Evolutionary conservation across 2,329 filamentous ascomycete genomes (phyloP).

Genomic region (Phialocephala subalpina): DNA sequence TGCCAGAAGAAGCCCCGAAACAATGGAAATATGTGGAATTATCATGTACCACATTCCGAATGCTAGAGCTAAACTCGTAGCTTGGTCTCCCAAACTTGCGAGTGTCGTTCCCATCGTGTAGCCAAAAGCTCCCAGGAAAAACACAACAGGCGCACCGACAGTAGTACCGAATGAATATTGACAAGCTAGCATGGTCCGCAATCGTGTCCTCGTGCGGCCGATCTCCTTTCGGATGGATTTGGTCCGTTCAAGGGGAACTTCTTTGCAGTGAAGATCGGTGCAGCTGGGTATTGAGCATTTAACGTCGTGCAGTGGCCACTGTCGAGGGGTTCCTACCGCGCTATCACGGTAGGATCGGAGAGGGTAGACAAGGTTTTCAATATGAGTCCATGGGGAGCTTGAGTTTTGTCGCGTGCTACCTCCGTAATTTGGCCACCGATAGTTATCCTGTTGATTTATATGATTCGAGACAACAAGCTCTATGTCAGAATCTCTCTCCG

Average conservation of each 20-base stretch:
- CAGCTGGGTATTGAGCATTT: slow-evolving; percentile 20
- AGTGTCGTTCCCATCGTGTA: slow-evolving; percentile 22
- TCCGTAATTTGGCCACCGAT: slow-evolving; percentile 21
- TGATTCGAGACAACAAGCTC: slow-evolving; percentile 20
- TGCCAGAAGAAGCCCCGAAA: slow-evolving; percentile 31
- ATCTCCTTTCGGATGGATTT: slow-evolving; percentile 21
- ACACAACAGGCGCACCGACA: slow-evolving; percentile 34
- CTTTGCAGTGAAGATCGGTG: slow-evolving; percentile 19
- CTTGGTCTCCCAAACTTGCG: slow-evolving; percentile 24
- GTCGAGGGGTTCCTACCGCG: slow-evolving; percentile 20
- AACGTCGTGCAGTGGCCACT: slow-evolving; percentile 29
- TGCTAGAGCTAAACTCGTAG: slow-evolving; percentile 23
- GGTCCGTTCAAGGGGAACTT: slow-evolving; percentile 22
- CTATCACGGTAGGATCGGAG: slow-evolving; percentile 27
- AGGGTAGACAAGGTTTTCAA: slow-evolving; percentile 29
- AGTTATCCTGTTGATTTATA: slow-evolving; percentile 9
- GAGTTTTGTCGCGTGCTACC: slow-evolving; percentile 9
- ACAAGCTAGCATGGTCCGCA: slow-evolving; percentile 39
- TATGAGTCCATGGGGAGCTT: slow-evolving; percentile 30
- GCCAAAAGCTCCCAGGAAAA: slow-evolving; percentile 33
- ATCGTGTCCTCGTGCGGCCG: slow-evolving; percentile 25
- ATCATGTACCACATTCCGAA: slow-evolving; percentile 28
- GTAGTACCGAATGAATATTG: slow-evolving; percentile 32
- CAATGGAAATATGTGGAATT: slow-evolving; percentile 31
- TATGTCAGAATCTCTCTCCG: slow-evolving; percentile 5